Evolutionary conservation across 129 eudicot genomes (phyloP), one percentile per base, ranked within the genome.

Genomic region (Flaveria ramosissima): DNA sequence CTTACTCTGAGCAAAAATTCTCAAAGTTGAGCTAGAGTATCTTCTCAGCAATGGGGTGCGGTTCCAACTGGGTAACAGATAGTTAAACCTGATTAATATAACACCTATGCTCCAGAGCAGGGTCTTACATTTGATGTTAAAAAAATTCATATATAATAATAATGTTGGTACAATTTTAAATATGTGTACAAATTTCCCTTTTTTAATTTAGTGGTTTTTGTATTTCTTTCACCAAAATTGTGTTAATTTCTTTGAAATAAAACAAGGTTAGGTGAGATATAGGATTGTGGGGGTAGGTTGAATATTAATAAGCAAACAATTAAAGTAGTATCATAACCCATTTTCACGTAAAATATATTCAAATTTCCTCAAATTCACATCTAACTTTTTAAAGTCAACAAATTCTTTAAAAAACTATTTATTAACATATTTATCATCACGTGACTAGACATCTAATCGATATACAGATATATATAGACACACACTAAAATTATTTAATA

Each of bases 361-460:
- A 17, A 7, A 53, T 16, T 53, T 53, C 60, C 23, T 53, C 4
- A 14, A 51, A 14, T 51, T 51, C 57, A 16, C 57, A 16, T 51
- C 20, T 16, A 51, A 51, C 13, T 6, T 51, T 15, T 51, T 51
- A 16, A 51, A 51, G 19, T 51, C 20, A 16, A 51, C 57, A 51
- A 15, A 0, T 16, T 51, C 9, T 51, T 14, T 1, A 51, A 51
- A 50, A 12, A 12, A 51, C n/a, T 51, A 16, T 51, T 16, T 51
- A 51, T 51, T 15, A 15, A 6, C 15, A 51, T 51, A 16, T 51
- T 16, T 47, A 45, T 45, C 17, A 57, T 69, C 19, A 57, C 17
- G 50, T 70, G 76, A 78, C 76, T 69, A 56, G 82, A 69, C 69
- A 78, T 70, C 81, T 27, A 78, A 69, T 21, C 39, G 76, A 63